A percentile compares a stretch with the other conserved stretches of the same genome.
These are phyloP conservation scores for Aspergillus sp. DNA, from an alignment of 2,329 filamentous ascomycete genomes.

Conservation along the genomic window DNA sequence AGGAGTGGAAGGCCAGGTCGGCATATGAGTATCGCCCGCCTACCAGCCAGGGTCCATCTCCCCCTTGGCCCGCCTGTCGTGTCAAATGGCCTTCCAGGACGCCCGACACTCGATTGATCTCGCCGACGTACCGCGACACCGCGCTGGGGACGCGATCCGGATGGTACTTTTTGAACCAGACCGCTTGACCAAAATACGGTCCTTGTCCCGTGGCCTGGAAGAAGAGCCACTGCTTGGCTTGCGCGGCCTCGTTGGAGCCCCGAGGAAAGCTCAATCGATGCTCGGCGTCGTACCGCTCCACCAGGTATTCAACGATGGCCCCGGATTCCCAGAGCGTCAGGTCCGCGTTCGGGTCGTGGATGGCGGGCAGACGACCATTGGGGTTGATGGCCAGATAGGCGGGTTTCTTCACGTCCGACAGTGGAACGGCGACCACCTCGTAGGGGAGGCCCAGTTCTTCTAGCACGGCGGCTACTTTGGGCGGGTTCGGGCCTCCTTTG, in stretches of 20 bases:
- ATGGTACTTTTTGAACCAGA: constrained; percentile 40
- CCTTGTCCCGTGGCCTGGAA: constrained; percentile 41
- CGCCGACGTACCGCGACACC: constrained; percentile 47
- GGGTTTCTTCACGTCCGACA: constrained; percentile 43
- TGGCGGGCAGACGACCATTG: constrained; percentile 24
- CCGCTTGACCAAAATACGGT: constrained; percentile 44
- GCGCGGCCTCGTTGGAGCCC: constrained; percentile 35
- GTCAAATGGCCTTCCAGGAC: constrained; percentile 41
- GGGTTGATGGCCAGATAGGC: constrained; percentile 34
- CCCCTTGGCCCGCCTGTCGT: constrained; percentile 32
- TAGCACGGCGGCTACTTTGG: constrained; percentile 47
- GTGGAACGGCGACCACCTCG: constrained; percentile 34
- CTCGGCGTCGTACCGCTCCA: constrained; percentile 46
- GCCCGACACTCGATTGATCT: constrained; percentile 47
- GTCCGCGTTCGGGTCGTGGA: constrained; percentile 48
- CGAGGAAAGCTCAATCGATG: constrained; percentile 41
- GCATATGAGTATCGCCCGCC: constrained; percentile 44
- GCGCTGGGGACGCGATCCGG: constrained; percentile 47
- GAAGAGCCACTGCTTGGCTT: constrained; percentile 43
- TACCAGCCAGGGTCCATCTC: constrained; percentile 36
- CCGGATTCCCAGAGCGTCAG: constrained; percentile 40
- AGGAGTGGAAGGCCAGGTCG: constrained; percentile 37
- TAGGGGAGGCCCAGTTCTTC: constrained; percentile 30
- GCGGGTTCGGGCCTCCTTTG: constrained; percentile 2
- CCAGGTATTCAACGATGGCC: constrained; percentile 23